Base-by-base conservation (phyloP, 116 monocot genomes). In the Cymodocea nodosa region DNA sequence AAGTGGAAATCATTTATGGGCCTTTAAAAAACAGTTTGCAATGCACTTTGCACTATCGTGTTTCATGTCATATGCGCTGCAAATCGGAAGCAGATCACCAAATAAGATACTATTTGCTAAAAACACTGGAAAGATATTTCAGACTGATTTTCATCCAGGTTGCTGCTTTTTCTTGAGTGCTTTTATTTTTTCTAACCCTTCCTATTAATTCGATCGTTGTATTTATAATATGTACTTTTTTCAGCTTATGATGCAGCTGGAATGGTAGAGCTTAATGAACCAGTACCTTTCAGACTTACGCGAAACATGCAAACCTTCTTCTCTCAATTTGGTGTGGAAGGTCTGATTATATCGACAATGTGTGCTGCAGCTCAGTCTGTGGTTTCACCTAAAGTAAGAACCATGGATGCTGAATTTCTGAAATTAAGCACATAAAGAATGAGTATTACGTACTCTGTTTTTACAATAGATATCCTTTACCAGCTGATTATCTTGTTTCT, bases 121-220 rank as follows among this genome's bases (percentile, higher is more conserved):
- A 67, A 98, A 92, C 70, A 98, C 92, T 58, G 98, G 98, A 15
- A 98, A 92, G 71, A 92, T 98, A 56, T 98, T 98, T 64, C 98
- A 98, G 72, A 84, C 83, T 35, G 98, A 98, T 78, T 98, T 98
- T 62, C 98, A 98, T 72, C 98, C 97, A 70, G 90, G 97, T 97
- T 71, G 58, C 13, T 6, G 63, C 20, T 58, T 62, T 50, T 57
- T 56, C 39, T 2, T 3, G n/a, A 36, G 30, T 37, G 23, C 16
- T 23, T 70, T 39, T 24, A 53, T 56, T 69, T 52, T 70, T 11
- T 70, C 13, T 17, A 50, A 19, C 39, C 15, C 15, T 37, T 51
- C 8, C 6, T 22, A 34, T 60, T 60, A 23, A 25, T 68, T 69
- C 70, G 35, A 20, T 64, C 52, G 36, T 53, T 60, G 7, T 34